phyloP scores from a whole-genome alignment of 2,329 filamentous ascomycete genomes.

The Aureobasidium sp. region DNA sequence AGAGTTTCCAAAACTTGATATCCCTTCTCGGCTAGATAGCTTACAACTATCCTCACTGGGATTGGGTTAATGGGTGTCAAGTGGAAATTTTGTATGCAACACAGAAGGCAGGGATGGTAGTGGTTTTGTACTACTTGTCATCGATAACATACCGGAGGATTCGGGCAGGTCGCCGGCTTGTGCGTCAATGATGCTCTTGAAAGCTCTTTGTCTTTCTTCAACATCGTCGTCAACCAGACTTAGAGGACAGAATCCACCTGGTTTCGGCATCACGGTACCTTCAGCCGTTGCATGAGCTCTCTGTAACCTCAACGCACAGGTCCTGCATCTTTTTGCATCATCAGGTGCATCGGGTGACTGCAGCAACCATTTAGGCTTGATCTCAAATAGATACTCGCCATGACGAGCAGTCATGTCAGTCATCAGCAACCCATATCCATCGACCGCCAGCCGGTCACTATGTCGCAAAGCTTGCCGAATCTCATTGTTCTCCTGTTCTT shows the following conservation, averaged over 20 bases:
- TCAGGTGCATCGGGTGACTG: slow-evolving; percentile 37
- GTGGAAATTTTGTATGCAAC: neutral
- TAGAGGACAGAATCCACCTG: slow-evolving; percentile 30
- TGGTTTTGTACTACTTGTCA: neutral
- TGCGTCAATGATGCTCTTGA: slow-evolving; percentile 16
- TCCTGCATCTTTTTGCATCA: slow-evolving; percentile 34
- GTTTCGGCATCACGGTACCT: neutral
- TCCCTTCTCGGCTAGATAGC: slow-evolving; percentile 23
- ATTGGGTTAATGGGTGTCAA: neutral
- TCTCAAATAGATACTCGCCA: slow-evolving; percentile 26
- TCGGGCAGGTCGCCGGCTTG: neutral
- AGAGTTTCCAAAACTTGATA: slow-evolving; percentile 29
- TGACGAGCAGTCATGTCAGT: slow-evolving; percentile 26
- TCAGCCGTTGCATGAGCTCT: slow-evolving; percentile 15
- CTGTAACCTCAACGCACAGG: slow-evolving; percentile 35
- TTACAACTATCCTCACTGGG: slow-evolving; percentile 13
- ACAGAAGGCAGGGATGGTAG: neutral
- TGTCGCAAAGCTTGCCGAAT: slow-evolving; percentile 19
- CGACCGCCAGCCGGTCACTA: slow-evolving; percentile 20
- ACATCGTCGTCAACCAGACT: slow-evolving; percentile 26
- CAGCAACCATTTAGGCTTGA: slow-evolving; percentile 41
- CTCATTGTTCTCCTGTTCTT: neutral
- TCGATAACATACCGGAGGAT: neutral
- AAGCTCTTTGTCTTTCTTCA: slow-evolving; percentile 18
- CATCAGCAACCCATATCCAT: slow-evolving; percentile 24